Conservation (phyloP, 768 basidiomycete genomes). For the Galerina marginata region DNA sequence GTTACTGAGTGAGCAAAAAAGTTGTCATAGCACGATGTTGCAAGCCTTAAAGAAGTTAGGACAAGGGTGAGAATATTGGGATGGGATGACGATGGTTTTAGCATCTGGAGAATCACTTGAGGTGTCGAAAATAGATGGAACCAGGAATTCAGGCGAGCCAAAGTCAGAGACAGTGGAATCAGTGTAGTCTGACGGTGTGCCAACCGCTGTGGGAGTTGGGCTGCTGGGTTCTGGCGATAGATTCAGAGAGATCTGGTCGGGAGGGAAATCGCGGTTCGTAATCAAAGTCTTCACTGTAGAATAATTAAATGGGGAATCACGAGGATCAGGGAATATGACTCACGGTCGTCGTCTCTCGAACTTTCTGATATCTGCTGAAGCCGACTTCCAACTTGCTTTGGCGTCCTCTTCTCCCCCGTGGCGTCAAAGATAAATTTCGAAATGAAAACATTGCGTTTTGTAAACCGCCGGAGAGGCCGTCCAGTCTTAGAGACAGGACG, state of each 20-base stretch:
- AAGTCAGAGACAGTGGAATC: background rate
- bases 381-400: constrained; percentile 80
- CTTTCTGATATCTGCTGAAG: constrained; percentile 77
- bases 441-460: constrained; percentile 76
- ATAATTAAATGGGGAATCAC: background rate
- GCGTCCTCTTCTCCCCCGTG: constrained; percentile 67
- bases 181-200: constrained; percentile 3
- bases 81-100: background rate
- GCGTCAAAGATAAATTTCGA: constrained; percentile 67
- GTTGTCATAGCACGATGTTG: background rate
- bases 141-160: background rate
- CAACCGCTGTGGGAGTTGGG: constrained; percentile 3
- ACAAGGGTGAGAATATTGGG: background rate
- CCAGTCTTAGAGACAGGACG: constrained; percentile 25
- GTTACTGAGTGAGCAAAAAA: background rate
- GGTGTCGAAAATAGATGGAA: background rate
- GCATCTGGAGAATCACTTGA: background rate
- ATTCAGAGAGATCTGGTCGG: constrained; percentile 9
- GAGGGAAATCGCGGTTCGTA: constrained; percentile 21
- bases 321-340: constrained; percentile 25
- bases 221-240: background rate
- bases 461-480: constrained; percentile 53
- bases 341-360: constrained; percentile 65
- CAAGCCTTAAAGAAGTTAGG: background rate
- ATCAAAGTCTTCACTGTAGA: constrained; percentile 22